These are phyloP conservation scores for Naganishia liquefaciens DNA, from an alignment of 1,284 basidiomycete genomes.

Conservation along the genomic window DNA sequence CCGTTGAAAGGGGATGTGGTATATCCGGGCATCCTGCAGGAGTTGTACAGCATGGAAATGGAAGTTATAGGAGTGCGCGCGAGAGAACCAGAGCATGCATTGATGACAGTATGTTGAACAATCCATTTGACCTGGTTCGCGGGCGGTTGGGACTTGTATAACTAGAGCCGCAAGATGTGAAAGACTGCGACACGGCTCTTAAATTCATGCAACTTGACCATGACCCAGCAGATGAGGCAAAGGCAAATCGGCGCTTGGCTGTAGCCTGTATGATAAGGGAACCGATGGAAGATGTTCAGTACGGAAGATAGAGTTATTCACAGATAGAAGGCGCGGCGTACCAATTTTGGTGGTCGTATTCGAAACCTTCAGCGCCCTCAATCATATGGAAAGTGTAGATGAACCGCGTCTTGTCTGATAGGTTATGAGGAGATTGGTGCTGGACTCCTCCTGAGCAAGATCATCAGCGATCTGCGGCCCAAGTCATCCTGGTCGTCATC, in stretches of 20 bases:
- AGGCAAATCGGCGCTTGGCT: conserved; percentile 18
- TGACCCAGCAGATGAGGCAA: conserved; percentile 15
- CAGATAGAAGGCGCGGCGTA: conserved; percentile 11
- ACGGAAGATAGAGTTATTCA: neutral
- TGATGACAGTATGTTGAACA: too few species aligned
- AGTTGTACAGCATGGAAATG: too few species aligned
- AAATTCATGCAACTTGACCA: neutral
- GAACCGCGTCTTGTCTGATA: conserved; percentile 69
- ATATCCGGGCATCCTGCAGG: too few species aligned
- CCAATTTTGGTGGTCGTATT: conserved; percentile 53
- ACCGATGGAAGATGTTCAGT: neutral
- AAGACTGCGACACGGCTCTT: too few species aligned
- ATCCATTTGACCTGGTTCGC: too few species aligned
- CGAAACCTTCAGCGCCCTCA: conserved; percentile 48
- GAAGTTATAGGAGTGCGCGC: too few species aligned
- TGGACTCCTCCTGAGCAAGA: conserved; percentile 67
- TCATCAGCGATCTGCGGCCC: conserved; percentile 8
- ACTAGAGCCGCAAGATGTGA: too few species aligned
- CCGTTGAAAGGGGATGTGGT: too few species aligned
- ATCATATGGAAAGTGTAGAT: conserved; percentile 90
- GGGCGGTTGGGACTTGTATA: too few species aligned
- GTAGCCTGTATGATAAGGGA: neutral
- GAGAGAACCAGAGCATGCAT: too few species aligned
- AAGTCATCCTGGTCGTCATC: neutral
- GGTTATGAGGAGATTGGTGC: conserved; percentile 81